These are phyloP conservation scores for Conoideocrella luteorostrata DNA, from an alignment of 2,329 filamentous ascomycete genomes.

Conservation along the genomic window DNA sequence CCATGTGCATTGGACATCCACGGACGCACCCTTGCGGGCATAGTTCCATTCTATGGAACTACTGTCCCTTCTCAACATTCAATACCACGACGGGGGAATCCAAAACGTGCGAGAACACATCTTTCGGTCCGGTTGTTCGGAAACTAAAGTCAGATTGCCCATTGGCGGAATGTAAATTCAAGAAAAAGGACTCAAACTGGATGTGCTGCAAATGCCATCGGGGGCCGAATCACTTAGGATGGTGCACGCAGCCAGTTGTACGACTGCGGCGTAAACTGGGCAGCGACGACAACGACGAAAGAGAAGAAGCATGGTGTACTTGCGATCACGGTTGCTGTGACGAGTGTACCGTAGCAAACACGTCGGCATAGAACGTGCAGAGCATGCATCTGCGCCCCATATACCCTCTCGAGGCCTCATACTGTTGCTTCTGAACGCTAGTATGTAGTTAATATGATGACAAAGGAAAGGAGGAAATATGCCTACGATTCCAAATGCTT, in stretches of 20 bases:
- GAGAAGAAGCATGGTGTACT: conserved; percentile 31
- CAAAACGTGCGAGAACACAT: conserved; percentile 41
- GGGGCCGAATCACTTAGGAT: conserved; percentile 45
- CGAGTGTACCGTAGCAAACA: conserved; percentile 39
- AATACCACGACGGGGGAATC: conserved; percentile 44
- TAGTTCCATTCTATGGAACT: conserved; percentile 11
- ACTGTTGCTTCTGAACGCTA: too few species aligned
- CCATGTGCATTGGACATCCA: conserved; percentile 10
- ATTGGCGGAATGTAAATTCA: conserved; percentile 45
- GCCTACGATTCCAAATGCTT: too few species aligned
- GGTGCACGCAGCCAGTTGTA: conserved; percentile 38
- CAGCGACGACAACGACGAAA: conserved; percentile 20
- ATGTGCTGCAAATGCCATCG: conserved; percentile 47
- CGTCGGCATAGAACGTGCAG: conserved; percentile 18
- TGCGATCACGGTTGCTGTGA: conserved; percentile 50
- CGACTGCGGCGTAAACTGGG: conserved; percentile 22
- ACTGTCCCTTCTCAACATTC: conserved; percentile 30
- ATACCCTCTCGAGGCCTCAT: too few species aligned
- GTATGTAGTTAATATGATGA: too few species aligned
- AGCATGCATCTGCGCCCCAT: too few species aligned
- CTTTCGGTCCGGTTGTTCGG: conserved; percentile 37
- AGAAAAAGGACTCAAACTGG: conserved; percentile 43
- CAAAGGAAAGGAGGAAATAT: too few species aligned
- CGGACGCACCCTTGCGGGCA: conserved; percentile 11
- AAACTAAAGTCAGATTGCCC: conserved; percentile 39